Evolutionary conservation across 1,284 basidiomycete genomes (phyloP), one percentile per base, ranked within the genome.

Genomic region (Puccinia triticina): DNA sequence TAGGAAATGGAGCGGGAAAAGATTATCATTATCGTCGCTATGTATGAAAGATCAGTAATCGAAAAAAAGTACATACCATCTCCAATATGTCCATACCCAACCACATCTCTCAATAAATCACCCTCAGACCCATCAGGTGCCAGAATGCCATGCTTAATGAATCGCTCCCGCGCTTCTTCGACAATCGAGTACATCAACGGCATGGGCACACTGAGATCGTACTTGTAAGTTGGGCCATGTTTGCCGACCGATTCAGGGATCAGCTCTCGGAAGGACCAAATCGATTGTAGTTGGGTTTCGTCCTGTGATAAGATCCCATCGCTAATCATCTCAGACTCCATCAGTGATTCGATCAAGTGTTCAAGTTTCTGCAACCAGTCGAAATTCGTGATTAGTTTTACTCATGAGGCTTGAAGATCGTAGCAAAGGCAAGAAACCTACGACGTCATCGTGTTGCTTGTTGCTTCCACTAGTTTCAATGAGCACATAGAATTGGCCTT

Each of bases 31-130:
- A 48, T 61, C 21, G 72, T 59, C 18, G 50, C 18, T 55, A 83
- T 12, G 83, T 77, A 55, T 83, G 23, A 40, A 16, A 26, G 57
- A 61, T 46, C 34, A 29, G 84, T 40, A 83, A 83, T 40, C 46
- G 77, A 53, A 83, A 75, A 72, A 43, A 34, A 46, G 18, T 26
- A 88, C 91, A 86, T 86, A 92, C 95, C 95, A 88, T 99, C 96
- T 34, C 97, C 96, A 83, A 98, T 92, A 87, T 99, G 97, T 2
- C 97, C 96, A 86, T 95, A 98, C 1, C 96, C 96, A 82, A 96
- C 89, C 7, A 96, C 93, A 85, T 92, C 91, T 86, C 92, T 92
- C 72, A 97, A 92, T 16, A 91, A 91, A 14, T 92, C 91, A 32
- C 90, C 86, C 72, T 88, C 88, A n/a, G 87, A 88, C 76, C 87